Evolutionary conservation across 176 grass and related monocot genomes (phyloP).

Genomic region (Oryza punctata): DNA sequence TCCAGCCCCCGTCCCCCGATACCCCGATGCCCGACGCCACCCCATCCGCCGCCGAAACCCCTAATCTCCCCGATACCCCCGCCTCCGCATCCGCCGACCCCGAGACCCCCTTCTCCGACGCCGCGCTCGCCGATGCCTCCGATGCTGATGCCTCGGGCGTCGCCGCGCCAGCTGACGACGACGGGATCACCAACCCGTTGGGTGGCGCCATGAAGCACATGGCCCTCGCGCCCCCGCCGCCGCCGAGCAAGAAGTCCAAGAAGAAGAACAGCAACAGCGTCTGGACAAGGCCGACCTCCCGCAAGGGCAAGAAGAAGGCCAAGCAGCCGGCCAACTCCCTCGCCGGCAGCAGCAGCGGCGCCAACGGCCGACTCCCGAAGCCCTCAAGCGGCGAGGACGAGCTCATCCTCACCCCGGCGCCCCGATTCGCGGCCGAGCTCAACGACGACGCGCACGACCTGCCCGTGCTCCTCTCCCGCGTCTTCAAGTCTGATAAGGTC

Average conservation of each 20-base stretch:
- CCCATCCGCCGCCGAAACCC: slow-evolving; percentile 26
- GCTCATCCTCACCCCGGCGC: slow-evolving; percentile 71
- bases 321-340: slow-evolving; percentile 24
- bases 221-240: slow-evolving; percentile 40
- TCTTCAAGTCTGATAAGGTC: slow-evolving; percentile 78
- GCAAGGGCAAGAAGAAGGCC: slow-evolving; percentile 91
- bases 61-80: slow-evolving; percentile 43
- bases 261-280: slow-evolving; percentile 75
- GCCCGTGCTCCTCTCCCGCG: slow-evolving; percentile 79
- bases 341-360: slow-evolving; percentile 11
- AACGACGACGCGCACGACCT: slow-evolving; percentile 56
- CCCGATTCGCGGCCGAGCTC: slow-evolving; percentile 62
- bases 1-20: slow-evolving; percentile 14
- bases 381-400: slow-evolving; percentile 51
- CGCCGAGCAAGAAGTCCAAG: slow-evolving; percentile 74
- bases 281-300: slow-evolving; percentile 73
- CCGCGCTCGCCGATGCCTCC: slow-evolving; percentile 34
- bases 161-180: slow-evolving; percentile 20
- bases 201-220: slow-evolving; percentile 41
- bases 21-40: slow-evolving; percentile 12
- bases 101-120: slow-evolving; percentile 39
- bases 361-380: slow-evolving; percentile 15
- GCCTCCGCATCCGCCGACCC: slow-evolving; percentile 47
- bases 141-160: slow-evolving; percentile 33
- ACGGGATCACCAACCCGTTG: slow-evolving; percentile 42